Percentiles rank a stretch among this genome's conserved stretches.
Conservation (phyloP, 2,329 filamentous ascomycete genomes). For the Fusarium incarnatum region DNA sequence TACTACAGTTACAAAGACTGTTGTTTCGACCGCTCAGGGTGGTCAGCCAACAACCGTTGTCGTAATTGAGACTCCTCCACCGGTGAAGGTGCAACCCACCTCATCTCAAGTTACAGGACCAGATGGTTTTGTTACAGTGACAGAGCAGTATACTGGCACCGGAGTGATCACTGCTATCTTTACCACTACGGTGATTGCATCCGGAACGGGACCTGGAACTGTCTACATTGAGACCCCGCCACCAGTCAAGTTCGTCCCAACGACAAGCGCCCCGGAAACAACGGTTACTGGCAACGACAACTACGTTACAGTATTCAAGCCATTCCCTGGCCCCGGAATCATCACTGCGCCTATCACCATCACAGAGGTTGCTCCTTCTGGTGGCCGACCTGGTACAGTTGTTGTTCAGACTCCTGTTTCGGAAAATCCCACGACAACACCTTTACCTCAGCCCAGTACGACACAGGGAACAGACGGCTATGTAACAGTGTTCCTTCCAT, state of each 20-base stretch:
- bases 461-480: conserved; percentile 13
- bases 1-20: conserved; percentile 25
- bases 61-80: conserved; percentile 26
- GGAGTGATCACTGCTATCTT: conserved; percentile 25
- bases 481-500: conserved; percentile 14
- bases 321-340: conserved; percentile 28
- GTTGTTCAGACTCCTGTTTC: conserved; percentile 24
- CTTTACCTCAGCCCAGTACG: neutral
- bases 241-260: conserved; percentile 17
- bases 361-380: conserved; percentile 15
- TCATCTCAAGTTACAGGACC: neutral
- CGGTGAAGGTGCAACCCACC: conserved; percentile 19
- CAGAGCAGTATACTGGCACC: conserved; percentile 18
- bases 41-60: conserved; percentile 16
- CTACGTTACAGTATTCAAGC: conserved; percentile 30
- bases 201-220: conserved; percentile 27
- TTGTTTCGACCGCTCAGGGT: conserved; percentile 13
- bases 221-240: conserved; percentile 32
- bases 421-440: neutral
- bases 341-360: conserved; percentile 35
- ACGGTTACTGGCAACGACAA: conserved; percentile 24
- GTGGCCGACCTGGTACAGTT: conserved; percentile 24
- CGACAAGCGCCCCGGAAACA: conserved; percentile 3
- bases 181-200: conserved; percentile 21
- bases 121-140: conserved; percentile 14